Percentiles rank a stretch among this genome's conserved stretches.
Conservation (phyloP, 768 basidiomycete genomes). For the Stropharia rugosoannulata region DNA sequence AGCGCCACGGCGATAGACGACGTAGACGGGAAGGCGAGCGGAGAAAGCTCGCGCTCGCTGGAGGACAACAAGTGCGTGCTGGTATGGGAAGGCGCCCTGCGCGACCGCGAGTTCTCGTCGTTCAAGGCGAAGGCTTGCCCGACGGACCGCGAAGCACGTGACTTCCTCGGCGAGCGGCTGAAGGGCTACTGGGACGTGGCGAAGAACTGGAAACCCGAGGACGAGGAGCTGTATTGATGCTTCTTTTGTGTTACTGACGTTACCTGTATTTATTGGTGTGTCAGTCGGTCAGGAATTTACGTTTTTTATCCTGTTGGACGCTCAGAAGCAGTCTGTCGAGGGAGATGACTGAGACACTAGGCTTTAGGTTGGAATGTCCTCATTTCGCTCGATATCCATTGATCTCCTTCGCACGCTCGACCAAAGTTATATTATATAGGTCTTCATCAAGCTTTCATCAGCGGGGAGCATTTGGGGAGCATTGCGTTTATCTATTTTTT, state of each 20-base stretch:
- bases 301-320: too few species aligned
- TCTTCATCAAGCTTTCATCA: too few species aligned
- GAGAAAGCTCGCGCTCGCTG: slow-evolving; percentile 47
- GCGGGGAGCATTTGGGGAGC: too few species aligned
- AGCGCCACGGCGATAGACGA: slow-evolving; percentile 28
- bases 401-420: too few species aligned
- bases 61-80: slow-evolving; percentile 87
- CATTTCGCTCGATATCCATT: too few species aligned
- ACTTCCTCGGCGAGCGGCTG: slow-evolving; percentile 79
- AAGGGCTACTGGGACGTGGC: slow-evolving; percentile 94
- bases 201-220: slow-evolving; percentile 86
- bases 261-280: background rate
- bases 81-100: slow-evolving; percentile 90
- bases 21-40: slow-evolving; percentile 15
- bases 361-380: too few species aligned
- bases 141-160: slow-evolving; percentile 83
- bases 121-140: slow-evolving; percentile 85
- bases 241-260: background rate
- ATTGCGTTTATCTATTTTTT: too few species aligned
- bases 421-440: too few species aligned
- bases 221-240: slow-evolving; percentile 66
- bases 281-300: background rate
- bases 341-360: too few species aligned
- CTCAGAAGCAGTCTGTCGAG: too few species aligned
- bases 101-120: slow-evolving; percentile 75